Base-by-base conservation (phyloP, 108 stramenopile species). In the Aurantiochytrium sp. region DNA sequence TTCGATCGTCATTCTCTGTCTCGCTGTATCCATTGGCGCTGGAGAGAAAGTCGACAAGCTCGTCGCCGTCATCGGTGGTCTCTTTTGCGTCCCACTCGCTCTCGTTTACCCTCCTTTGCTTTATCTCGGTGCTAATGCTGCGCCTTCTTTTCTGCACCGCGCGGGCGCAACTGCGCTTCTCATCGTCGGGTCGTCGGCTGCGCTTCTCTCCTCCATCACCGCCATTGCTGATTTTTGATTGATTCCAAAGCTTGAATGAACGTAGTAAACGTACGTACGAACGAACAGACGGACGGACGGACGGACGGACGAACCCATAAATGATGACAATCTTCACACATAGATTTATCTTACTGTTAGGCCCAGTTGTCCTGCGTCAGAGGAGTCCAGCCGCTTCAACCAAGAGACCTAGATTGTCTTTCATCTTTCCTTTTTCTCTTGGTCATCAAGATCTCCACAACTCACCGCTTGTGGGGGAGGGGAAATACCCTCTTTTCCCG, bases 1-100 rank as follows among this genome's bases (percentile, higher is more conserved):
- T 1, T 53, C 51, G 19, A 83, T 83, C 3, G 76, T 83, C 6
- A 47, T 83, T 23, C 19, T 83, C 76, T 83, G 76, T 23, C 49
- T 83, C 25, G 49, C 28, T 6, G 51, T 83, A 0, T 53, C 49
- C 28, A 83, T 83, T 23, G 76, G 76, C 45, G 76, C 76, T 53
- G 76, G 76, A 12, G 51, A 83, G 23, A 83, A 83, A 45, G 76
- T 83, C 51, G 76, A 83, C 76, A 83, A 83, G 51, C 45, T 83
- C 25, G 76, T 83, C 25, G 76, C 76, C 6, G 51, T 83, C 76
- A 83, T 83, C 51, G 76, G 76, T 4, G 76, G 76, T 12, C n/a
- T 83, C 23, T 83, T 83, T 83, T 83, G 76, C 51, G 76, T 83
- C 28, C 76, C 76, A 25, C 76, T 83, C 1, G 76, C 76, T 53